These are phyloP conservation scores for Vinca minor DNA, from an alignment of 257 asterid genomes.

Conservation along the genomic window DNA sequence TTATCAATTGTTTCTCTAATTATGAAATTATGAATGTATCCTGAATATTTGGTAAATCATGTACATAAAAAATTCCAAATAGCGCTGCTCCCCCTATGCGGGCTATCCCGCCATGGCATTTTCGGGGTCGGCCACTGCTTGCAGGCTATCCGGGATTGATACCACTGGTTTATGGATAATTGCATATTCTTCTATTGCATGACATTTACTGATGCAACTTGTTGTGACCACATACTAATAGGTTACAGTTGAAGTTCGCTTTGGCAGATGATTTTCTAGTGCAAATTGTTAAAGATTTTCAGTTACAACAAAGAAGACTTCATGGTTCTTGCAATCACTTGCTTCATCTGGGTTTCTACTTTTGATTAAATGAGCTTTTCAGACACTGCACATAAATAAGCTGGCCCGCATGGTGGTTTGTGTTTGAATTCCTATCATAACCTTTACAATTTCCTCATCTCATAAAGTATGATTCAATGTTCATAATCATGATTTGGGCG, in stretches of 20 bases:
- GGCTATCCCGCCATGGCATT: too few relatives aligned
- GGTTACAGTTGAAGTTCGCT: neutral
- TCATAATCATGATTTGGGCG: neutral
- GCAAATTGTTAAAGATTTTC: neutral
- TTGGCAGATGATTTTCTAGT: neutral
- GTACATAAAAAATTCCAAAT: too few relatives aligned
- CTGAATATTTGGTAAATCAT: too few relatives aligned
- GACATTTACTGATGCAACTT: neutral
- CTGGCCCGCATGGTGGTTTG: neutral
- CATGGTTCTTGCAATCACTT: neutral
- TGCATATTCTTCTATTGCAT: neutral
- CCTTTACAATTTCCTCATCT: neutral
- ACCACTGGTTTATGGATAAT: neutral
- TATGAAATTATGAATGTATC: too few relatives aligned
- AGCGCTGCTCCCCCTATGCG: too few relatives aligned
- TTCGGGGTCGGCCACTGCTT: too few relatives aligned
- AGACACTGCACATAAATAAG: neutral
- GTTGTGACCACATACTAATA: neutral
- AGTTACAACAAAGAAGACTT: neutral
- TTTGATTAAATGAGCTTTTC: neutral
- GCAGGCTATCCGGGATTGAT: too few relatives aligned
- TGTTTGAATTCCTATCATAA: neutral
- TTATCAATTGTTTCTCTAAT: too few relatives aligned
- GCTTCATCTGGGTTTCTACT: neutral
- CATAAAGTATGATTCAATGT: neutral